These are phyloP conservation scores for Colletotrichum incanum DNA, from an alignment of 2,329 filamentous ascomycete genomes.

Conservation along the genomic window DNA sequence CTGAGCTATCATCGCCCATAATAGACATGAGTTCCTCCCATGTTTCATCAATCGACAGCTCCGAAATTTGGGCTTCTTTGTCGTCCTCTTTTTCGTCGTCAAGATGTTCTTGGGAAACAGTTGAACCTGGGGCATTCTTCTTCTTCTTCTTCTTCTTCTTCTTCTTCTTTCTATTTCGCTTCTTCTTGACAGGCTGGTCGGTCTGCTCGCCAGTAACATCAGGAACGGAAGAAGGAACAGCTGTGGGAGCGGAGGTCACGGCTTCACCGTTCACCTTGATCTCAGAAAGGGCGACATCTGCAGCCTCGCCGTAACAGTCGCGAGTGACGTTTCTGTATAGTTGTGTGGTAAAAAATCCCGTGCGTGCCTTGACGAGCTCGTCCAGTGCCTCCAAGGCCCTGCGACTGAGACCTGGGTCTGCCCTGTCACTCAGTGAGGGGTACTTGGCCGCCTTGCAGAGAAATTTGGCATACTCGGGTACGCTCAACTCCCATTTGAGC, in stretches of 20 bases:
- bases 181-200: conserved; percentile 35
- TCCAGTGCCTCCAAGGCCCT: neutral
- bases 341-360: neutral
- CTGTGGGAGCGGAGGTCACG: neutral
- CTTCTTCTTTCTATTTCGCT: conserved; percentile 57
- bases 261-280: neutral
- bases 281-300: neutral
- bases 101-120: neutral
- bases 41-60: no score
- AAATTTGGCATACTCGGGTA: neutral
- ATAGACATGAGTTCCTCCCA: no score
- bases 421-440: neutral
- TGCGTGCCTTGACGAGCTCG: neutral
- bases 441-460: neutral
- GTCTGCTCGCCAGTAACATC: neutral
- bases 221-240: neutral
- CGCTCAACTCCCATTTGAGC: neutral
- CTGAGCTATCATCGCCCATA: no score
- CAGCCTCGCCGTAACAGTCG: neutral
- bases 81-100: neutral
- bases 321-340: neutral
- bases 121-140: conserved; percentile 51
- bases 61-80: neutral
- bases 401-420: neutral
- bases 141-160: conserved; percentile 60